A percentile compares a stretch with the other conserved stretches of the same genome.
phyloP scores from a whole-genome alignment of 2,329 filamentous ascomycete species.

The Ophiocordyceps camponoti-leonardi region DNA sequence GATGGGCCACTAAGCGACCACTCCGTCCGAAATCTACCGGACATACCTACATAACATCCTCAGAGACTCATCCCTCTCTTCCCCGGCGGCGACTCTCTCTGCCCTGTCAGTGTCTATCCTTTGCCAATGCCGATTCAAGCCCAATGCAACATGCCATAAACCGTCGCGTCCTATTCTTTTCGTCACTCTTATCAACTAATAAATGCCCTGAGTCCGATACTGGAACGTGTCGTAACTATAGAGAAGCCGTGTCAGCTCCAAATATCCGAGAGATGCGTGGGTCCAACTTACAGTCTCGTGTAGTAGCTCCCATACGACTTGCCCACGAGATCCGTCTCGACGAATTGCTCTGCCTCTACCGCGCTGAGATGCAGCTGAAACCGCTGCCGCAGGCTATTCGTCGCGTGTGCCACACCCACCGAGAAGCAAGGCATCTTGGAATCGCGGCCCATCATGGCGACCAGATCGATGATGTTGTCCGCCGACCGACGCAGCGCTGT shows the following conservation, averaged over 20 bases:
- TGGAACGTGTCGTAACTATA: constrained; percentile 71
- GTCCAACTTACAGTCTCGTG: constrained; percentile 54
- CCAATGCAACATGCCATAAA: not conserved
- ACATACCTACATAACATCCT: not conserved
- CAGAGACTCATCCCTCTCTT: not conserved
- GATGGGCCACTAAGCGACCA: not conserved
- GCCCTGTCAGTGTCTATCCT: not conserved
- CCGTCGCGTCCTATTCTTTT: not conserved
- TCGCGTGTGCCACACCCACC: constrained; percentile 54
- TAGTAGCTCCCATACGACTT: constrained; percentile 81
- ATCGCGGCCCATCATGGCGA: constrained; percentile 69
- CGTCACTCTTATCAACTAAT: constrained; percentile 26
- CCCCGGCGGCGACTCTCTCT: not conserved
- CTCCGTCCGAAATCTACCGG: not conserved
- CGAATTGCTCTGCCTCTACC: constrained; percentile 65
- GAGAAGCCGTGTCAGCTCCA: not conserved
- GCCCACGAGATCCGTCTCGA: constrained; percentile 60
- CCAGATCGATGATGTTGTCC: constrained; percentile 65
- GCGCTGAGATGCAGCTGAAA: constrained; percentile 73
- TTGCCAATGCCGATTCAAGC: not conserved
- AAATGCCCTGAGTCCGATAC: constrained; percentile 77
- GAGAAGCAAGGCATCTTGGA: constrained; percentile 76
- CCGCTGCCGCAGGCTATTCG: constrained; percentile 49
- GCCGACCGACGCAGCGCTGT: constrained; percentile 58
- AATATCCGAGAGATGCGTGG: not conserved